Base-by-base conservation (phyloP, 352 stramenopile species). In the Phytophthora fragariae region DNA sequence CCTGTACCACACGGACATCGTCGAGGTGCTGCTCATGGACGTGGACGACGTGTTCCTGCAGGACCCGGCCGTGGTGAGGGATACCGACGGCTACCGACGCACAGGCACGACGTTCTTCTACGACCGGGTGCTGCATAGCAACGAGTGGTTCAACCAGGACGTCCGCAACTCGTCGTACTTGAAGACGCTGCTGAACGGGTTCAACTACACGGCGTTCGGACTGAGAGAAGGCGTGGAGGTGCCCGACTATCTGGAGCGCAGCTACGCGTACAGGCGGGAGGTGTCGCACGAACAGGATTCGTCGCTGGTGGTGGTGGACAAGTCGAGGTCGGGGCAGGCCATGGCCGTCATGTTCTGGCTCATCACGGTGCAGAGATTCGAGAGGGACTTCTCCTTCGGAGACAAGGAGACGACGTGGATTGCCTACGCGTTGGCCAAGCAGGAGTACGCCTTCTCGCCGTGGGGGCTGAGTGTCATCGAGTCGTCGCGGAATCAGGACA, bases 331-430 rank as follows among this genome's bases (percentile, higher is more conserved):
- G 0, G 76, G 72, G 2, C 55, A 77, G 29, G 80, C 80, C 0
- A 75, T 88, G 68, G 54, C 81, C 5, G 73, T 91, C 15, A 72
- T 91, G 37, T 88, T 82, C 73, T 87, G 82, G 72, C 73, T 91
- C 14, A 80, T 89, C 58, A 81, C 70, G 1, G 63, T 88, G 54
- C 75, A 83, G 54, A 76, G 81, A 5, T 88, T 89, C 37, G 57
- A 76, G 19, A 73, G 76, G 12, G 76, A 79, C 19, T 88, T 84
- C 27, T 90, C 78, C 4, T 86, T 62, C 27, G 86, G 80, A 2
- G 84, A 92, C 65, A 91, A 93, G 69, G 86, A 93, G 60, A 68
- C 73, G 19, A 91, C 91, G 65, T 92, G 86, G 83, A 72, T 93
- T 9, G 72, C 83, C 15, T 93, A 79, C 65, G 84, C 86, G 27